Evolutionary conservation across 805 yeast genomes (phyloP), one percentile per base, ranked within the genome.

Genomic region (Candida michaelii): DNA sequence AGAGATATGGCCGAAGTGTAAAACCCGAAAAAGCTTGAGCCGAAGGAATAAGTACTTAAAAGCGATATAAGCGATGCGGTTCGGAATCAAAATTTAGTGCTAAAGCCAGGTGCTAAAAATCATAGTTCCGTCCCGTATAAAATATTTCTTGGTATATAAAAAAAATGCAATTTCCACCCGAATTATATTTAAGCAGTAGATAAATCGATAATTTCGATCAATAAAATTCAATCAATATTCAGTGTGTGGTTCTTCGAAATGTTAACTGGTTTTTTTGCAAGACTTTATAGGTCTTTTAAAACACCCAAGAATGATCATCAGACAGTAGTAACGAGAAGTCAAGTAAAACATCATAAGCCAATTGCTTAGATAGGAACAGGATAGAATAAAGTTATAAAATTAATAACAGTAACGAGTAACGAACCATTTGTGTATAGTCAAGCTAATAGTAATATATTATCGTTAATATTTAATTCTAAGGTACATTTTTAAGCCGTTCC

Each of bases 241-340:
- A 25, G 7, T 11, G 29, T 25, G 29, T 25, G 29, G 29, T 7
- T 25, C 11, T 25, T 25, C 5, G 29, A 25, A 13, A 27, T 27
- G 30, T 14, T 27, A 13, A 14, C 15, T 13, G 30, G 17, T 10
- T 27, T 27, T 14, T 27, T 27, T n/a, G 29, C 5, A 25, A 27
- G 30, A 12, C 15, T 27, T 5, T 27, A n/a, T 27, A 27, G 10
- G 30, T 27, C 30, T 13, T 13, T 14, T 13, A 27, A 13, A 27
- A 8, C 30, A 27, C 16, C 30, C 5, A 27, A 27, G 17, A 27
- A 27, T n/a, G 17, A 27, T 7, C n/a, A n/a, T n/a, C 30, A 27
- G 13, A 33, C 16, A n/a, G 29, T 34, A 5, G 29, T 34, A 6
- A 34, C n/a, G 10, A 34, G 37, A 34, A 34, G 37, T 34, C 37